Conservation (phyloP, 768 basidiomycete species). For the Lactifluus pinguis region DNA sequence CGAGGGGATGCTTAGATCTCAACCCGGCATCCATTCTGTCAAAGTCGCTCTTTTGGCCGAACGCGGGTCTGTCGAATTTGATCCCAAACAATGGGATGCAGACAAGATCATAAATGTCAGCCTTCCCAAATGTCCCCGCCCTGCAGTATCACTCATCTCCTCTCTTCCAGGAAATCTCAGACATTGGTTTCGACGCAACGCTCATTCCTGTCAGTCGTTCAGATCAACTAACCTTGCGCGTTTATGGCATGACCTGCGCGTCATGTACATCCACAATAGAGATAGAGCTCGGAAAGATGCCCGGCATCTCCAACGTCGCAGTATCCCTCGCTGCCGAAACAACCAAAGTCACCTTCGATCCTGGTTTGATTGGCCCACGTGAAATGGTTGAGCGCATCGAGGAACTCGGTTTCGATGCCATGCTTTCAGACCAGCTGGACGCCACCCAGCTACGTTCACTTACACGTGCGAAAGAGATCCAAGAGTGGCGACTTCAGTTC, state of each 20-base stretch:
- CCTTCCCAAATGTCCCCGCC: neutral
- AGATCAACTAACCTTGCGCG: conserved; percentile 63
- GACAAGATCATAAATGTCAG: conserved; percentile 72
- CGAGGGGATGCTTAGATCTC: conserved; percentile 70
- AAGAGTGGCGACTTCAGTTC: conserved; percentile 81
- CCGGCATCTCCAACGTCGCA: conserved; percentile 64
- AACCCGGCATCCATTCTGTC: conserved; percentile 83
- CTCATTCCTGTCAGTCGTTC: conserved; percentile 55
- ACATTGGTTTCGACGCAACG: conserved; percentile 87
- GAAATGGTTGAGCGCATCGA: conserved; percentile 83
- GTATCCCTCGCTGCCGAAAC: conserved; percentile 72
- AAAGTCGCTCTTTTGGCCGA: conserved; percentile 98
- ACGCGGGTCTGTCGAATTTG: conserved; percentile 85
- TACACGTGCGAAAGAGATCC: conserved; percentile 81
- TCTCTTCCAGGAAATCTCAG: conserved; percentile 68
- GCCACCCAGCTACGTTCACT: conserved; percentile 81
- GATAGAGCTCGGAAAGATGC: conserved; percentile 52
- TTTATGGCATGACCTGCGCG: conserved; percentile 90
- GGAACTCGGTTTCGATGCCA: conserved; percentile 86
- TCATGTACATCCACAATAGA: conserved; percentile 76
- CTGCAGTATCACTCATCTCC: neutral
- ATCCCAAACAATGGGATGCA: conserved; percentile 68
- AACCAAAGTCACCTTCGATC: conserved; percentile 70
- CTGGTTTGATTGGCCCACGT: conserved; percentile 61
- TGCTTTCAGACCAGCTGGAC: conserved; percentile 71